Evolutionary conservation across 1,284 basidiomycete species (phyloP).

Genomic region (Ceratobasidium sp.): DNA sequence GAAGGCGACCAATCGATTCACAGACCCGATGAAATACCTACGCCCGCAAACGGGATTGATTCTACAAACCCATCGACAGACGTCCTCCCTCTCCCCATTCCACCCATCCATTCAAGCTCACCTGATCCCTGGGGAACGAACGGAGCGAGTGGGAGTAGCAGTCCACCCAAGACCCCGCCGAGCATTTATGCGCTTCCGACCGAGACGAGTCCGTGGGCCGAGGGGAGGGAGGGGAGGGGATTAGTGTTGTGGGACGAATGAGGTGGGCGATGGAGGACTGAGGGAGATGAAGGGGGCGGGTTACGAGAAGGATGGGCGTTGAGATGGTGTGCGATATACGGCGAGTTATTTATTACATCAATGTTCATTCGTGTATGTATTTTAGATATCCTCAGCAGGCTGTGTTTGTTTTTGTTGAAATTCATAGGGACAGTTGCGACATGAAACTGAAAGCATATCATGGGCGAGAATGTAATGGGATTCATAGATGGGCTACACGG

Average conservation of each 20-base stretch:
- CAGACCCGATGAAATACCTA: neutral
- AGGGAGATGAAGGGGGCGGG: too few species aligned
- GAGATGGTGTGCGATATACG: too few species aligned
- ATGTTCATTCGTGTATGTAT: slow-evolving; percentile 25
- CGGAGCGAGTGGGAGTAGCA: neutral
- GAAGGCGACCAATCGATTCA: slow-evolving; percentile 18
- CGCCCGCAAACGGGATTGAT: neutral
- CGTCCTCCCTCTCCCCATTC: neutral
- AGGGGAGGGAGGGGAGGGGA: slow-evolving; percentile 4
- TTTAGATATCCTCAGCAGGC: neutral
- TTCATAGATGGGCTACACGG: slow-evolving; percentile 42
- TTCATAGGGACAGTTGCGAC: neutral
- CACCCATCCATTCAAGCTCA: neutral
- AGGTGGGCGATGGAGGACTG: too few species aligned
- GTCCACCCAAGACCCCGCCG: slow-evolving; percentile 30
- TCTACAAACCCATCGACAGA: slow-evolving; percentile 4
- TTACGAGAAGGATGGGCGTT: too few species aligned
- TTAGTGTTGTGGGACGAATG: too few species aligned
- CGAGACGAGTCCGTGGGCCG: slow-evolving; percentile 41
- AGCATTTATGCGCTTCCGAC: slow-evolving; percentile 30
- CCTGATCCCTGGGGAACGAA: slow-evolving; percentile 34
- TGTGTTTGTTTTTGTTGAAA: neutral
- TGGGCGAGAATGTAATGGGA: slow-evolving; percentile 33
- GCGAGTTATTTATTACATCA: neutral
- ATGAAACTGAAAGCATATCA: neutral